Evolutionary conservation across 2,329 filamentous ascomycete species (phyloP).

Genomic region (Akanthomyces uredinophilus): DNA sequence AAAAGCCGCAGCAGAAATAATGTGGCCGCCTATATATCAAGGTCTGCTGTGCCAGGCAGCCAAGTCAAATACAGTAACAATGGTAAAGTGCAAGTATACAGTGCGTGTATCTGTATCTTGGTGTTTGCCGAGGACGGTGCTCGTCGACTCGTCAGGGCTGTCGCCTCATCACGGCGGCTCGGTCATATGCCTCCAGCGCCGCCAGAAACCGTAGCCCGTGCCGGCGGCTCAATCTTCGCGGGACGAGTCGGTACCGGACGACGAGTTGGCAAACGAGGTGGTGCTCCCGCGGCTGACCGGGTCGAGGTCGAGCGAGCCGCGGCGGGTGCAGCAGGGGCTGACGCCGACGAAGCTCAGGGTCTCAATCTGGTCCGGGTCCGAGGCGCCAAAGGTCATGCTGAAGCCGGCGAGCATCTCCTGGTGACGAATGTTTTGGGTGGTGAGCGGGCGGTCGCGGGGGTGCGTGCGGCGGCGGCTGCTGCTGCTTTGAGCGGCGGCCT

Average conservation of each 20-base stretch:
- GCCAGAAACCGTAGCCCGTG: not conserved
- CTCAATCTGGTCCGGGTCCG: conserved; percentile 29
- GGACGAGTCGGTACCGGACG: conserved; percentile 16
- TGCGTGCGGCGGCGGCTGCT: conserved; percentile 24
- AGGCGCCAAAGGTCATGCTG: conserved; percentile 41
- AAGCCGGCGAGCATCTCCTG: conserved; percentile 43
- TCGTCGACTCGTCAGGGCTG: too few species aligned
- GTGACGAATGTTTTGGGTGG: conserved; percentile 40
- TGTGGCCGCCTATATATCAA: not conserved
- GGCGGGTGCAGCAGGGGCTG: conserved; percentile 40
- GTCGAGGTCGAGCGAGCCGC: conserved; percentile 15
- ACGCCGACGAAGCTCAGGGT: conserved; percentile 31
- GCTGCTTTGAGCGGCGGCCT: conserved; percentile 16
- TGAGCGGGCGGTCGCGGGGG: conserved; percentile 41
- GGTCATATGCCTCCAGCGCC: not conserved
- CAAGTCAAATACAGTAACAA: not conserved
- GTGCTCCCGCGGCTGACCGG: conserved; percentile 25
- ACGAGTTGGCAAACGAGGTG: conserved; percentile 14
- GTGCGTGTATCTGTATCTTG: not conserved
- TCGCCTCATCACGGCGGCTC: not conserved
- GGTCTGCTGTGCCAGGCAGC: not conserved
- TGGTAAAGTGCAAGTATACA: not conserved
- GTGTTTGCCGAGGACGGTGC: not conserved
- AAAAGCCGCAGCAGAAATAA: not conserved
- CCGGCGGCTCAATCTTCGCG: not conserved